Evolutionary conservation across 192 early-diverging fungal species (phyloP), one percentile per base, ranked within the genome.

Genomic region (Umbelopsis vinacea): DNA sequence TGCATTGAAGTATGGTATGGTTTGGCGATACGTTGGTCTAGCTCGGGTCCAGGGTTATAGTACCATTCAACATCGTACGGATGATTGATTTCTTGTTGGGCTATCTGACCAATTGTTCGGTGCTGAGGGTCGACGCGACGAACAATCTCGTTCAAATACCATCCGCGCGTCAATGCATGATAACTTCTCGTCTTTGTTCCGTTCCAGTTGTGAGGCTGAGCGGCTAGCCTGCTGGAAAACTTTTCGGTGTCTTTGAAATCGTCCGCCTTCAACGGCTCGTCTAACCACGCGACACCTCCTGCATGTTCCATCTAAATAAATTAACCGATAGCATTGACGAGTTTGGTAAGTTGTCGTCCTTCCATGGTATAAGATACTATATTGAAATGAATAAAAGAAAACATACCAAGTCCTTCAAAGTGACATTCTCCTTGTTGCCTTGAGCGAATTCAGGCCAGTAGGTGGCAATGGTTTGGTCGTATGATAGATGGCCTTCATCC

Each of bases 381-480:
- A 29, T 29, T 29, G 1, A n/a, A n/a, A n/a, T n/a, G n/a, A 29
- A 29, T 29, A 3, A 29, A 29, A 29, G 29, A 29, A 40, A 55
- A 43, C 66, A 68, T 73, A 73, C 72, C 21, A 93, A 67, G 70
- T 86, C 82, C 2, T 67, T 68, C 38, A 93, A n/a, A 0, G 89
- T 89, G 19, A 93, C 87, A 37, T 92, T 72, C 46, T 88, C 76
- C 75, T 93, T 93, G 54, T 86, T 86, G 10, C 89, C 88, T 54
- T 81, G 80, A 6, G 83, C 91, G 78, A 93, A 93, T 72, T 92
- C 90, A 2, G 92, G 91, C 92, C 92, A 93, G 70, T 89, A 85
- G 7, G 82, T 75, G 2, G 82, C 67, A 37, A 93, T 82, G 23
- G 68, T 75, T 38, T 81, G 79, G 22, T 78, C 68, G 67, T 88